Evolutionary conservation across 2,329 filamentous ascomycete species (phyloP), one percentile per base, ranked within the genome.

Genomic region (Nemania sp.): DNA sequence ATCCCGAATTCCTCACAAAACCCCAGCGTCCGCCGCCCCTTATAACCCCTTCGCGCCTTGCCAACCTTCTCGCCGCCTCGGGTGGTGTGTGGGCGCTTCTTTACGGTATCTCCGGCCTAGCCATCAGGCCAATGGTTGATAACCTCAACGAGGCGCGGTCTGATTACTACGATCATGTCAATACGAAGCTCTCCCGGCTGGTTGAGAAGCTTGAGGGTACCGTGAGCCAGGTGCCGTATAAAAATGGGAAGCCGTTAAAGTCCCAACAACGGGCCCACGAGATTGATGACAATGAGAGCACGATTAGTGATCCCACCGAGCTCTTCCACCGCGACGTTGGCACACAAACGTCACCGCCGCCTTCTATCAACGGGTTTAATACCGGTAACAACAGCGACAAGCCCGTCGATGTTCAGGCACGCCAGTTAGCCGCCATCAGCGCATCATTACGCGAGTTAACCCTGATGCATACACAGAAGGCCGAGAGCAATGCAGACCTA

Each of bases 321-420:
- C 87, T 94, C 69, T 96, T 93, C 80, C 92, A 94, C 78, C 88
- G 92, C 53, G 93, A 96, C 76, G 87, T 93, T 67, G 92, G 92
- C 70, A 92, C 92, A 0, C 93, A 96, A 79, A 96, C 93, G 0
- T 89, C 88, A 0, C 84, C 84, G 1, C 81, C 81, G 0, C 78
- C 83, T 2, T 84, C 84, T 3, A 81, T 53, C 73, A 77, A 59
- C 53, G 73, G 47, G 43, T 15, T 64, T 57, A 69, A 53, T 24
- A 35, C 38, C 18, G 59, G 60, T 20, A 64, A 59, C 32, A 62
- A 66, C 4, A 52, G 64, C 61, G 81, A 74, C 70, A 79, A 56
- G 49, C 76, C 62, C 51, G 74, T 78, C 15, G 80, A 80, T 70
- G 73, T 73, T 38, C 85, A 88, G 58, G 78, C 80, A 8, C 77